Evolutionary conservation across 73 alveolate genomes (phyloP).

Genomic region (Symbiodinium natans): DNA sequence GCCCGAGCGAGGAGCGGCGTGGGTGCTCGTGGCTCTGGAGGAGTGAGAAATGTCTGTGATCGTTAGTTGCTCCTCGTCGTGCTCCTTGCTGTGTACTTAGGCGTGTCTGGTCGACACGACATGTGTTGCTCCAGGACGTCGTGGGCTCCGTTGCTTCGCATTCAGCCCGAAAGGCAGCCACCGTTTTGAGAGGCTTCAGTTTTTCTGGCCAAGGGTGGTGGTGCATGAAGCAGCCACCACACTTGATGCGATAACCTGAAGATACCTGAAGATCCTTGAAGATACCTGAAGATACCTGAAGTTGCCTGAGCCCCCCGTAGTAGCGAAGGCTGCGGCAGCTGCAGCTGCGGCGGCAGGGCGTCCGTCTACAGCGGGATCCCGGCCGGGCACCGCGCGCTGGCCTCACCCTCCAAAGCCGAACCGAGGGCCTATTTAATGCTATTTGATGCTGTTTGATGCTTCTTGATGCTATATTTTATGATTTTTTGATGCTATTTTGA

Average conservation of each 20-base stretch:
- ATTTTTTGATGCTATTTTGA: no score
- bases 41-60: background rate
- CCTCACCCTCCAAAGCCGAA: no score
- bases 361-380: slow-evolving; percentile 15
- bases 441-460: background rate
- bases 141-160: background rate
- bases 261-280: no score
- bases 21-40: slow-evolving; percentile 6
- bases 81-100: background rate
- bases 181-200: background rate
- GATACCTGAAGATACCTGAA: no score
- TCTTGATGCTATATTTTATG: background rate
- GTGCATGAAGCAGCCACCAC: no score
- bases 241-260: no score
- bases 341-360: background rate
- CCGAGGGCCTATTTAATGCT: no score
- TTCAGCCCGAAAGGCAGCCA: background rate
- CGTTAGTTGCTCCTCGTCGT: no score
- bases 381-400: background rate
- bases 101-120: no score
- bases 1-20: slow-evolving; percentile 1
- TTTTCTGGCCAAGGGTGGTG: no score
- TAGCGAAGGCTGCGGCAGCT: background rate
- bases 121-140: background rate
- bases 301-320: no score